Evolutionary conservation across 306 rosid species (phyloP).

Genomic region (Sesbania bispinosa): DNA sequence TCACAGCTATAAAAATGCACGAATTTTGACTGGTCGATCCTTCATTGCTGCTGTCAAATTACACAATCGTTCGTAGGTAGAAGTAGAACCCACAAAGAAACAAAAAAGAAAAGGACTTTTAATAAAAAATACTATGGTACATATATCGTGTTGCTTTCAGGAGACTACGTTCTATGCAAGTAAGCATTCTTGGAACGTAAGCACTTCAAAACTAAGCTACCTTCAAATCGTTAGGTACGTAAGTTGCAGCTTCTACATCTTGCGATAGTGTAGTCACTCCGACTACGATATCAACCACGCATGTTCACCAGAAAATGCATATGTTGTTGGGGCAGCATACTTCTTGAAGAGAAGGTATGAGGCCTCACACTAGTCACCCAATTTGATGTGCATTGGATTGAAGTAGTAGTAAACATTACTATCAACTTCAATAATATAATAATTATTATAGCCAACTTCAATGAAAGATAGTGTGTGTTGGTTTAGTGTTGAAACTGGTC

Average conservation of each 20-base stretch:
- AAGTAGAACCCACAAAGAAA: neutral
- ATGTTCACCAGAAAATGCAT: too few relatives aligned
- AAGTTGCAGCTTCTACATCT: conserved; percentile 51
- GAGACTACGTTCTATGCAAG: neutral
- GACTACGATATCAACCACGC: neutral
- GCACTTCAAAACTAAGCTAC: conserved; percentile 50
- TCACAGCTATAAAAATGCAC: neutral
- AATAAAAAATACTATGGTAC: neutral
- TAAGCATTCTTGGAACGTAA: conserved; percentile 45
- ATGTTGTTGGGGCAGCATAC: too few relatives aligned
- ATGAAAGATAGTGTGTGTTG: too few relatives aligned
- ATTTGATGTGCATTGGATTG: too few relatives aligned
- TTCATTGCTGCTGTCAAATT: neutral
- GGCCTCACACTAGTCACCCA: too few relatives aligned
- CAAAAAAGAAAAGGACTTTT: neutral
- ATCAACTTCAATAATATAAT: too few relatives aligned
- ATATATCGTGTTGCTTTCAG: conserved; percentile 29
- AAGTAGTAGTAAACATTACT: too few relatives aligned
- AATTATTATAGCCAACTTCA: too few relatives aligned
- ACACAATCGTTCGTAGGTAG: neutral
- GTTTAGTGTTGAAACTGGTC: too few relatives aligned
- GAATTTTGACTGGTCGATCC: neutral
- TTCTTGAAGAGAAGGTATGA: too few relatives aligned
- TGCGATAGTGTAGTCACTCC: neutral
- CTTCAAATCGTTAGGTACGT: conserved; percentile 52